Evolutionary conservation across 169 alveolate genomes (phyloP).

Genomic region (Plasmodium ovale): DNA sequence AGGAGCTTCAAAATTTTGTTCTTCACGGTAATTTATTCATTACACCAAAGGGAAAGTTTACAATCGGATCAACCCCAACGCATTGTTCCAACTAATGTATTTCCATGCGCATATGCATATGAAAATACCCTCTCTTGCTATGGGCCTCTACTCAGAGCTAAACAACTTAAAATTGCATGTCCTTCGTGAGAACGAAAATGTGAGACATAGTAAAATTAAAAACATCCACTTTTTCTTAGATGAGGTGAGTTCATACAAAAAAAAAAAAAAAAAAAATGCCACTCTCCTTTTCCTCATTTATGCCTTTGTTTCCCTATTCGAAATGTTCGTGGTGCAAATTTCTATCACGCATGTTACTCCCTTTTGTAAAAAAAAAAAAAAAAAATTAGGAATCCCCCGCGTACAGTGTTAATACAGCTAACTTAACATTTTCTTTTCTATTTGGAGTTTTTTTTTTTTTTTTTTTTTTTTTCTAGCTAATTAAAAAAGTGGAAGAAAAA

Average conservation of each 20-base stretch:
- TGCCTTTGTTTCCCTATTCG: not conserved
- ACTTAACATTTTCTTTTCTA: not conserved
- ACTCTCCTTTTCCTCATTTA: not conserved
- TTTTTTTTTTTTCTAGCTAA: conserved; percentile 21
- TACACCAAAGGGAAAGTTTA: no score
- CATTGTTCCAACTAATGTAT: no score
- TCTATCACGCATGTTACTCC: not conserved
- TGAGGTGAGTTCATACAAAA: conserved; percentile 33
- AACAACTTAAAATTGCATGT: conserved; percentile 28
- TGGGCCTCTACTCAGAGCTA: conserved; percentile 4
- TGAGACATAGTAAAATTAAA: conserved; percentile 24
- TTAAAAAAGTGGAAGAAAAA: conserved; percentile 63
- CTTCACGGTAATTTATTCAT: conserved; percentile 14
- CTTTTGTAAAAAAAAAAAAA: conserved; percentile 19
- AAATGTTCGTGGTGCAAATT: not conserved
- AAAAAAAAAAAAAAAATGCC: not conserved
- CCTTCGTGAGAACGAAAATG: conserved; percentile 12
- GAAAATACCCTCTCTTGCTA: not conserved
- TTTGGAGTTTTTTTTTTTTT: not conserved
- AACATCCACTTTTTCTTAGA: conserved; percentile 45
- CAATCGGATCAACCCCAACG: no score
- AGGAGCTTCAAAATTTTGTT: conserved; percentile 48
- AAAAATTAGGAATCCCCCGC: not conserved
- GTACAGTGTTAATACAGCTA: not conserved
- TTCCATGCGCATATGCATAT: not conserved